Percentiles rank a stretch among this genome's conserved stretches.
Evolutionary conservation across 176 grass and related monocot genomes (phyloP).

Genomic region (Ampelocalamus luodianensis): DNA sequence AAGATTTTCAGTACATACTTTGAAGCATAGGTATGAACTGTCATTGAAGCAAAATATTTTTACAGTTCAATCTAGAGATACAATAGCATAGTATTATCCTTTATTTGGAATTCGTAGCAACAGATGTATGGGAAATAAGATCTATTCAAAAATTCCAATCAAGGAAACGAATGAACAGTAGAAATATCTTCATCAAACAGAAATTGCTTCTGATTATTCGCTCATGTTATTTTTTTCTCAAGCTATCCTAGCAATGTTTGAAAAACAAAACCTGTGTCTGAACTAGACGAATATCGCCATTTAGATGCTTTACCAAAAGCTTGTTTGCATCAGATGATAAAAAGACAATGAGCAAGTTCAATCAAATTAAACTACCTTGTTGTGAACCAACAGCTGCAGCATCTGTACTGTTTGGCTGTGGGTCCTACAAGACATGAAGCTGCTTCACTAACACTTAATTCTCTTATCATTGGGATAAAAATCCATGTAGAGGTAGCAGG

Average conservation of each 20-base stretch:
- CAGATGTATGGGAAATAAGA: neutral
- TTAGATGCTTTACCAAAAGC: slow-evolving; percentile 15
- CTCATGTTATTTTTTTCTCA: neutral
- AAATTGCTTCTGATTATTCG: neutral
- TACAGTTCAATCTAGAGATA: neutral
- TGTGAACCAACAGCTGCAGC: slow-evolving; percentile 34
- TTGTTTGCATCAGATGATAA: neutral
- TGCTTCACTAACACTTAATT: slow-evolving; percentile 34
- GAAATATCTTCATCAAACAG: neutral
- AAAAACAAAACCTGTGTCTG: neutral
- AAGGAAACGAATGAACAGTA: neutral
- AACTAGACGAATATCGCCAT: neutral
- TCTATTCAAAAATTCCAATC: neutral
- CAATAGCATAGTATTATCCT: neutral
- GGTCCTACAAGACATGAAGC: slow-evolving; percentile 59
- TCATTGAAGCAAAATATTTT: neutral
- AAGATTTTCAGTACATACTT: slow-evolving; percentile 10
- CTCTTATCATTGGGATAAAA: neutral
- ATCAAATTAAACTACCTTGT: slow-evolving; percentile 53
- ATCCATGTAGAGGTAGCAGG: neutral
- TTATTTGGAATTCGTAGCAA: neutral
- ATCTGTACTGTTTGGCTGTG: slow-evolving; percentile 55
- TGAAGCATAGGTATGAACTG: slow-evolving; percentile 10
- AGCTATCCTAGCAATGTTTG: neutral
- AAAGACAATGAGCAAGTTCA: neutral